Conservation (phyloP, 2,329 filamentous ascomycete genomes). For the Zopfia rhizophila region DNA sequence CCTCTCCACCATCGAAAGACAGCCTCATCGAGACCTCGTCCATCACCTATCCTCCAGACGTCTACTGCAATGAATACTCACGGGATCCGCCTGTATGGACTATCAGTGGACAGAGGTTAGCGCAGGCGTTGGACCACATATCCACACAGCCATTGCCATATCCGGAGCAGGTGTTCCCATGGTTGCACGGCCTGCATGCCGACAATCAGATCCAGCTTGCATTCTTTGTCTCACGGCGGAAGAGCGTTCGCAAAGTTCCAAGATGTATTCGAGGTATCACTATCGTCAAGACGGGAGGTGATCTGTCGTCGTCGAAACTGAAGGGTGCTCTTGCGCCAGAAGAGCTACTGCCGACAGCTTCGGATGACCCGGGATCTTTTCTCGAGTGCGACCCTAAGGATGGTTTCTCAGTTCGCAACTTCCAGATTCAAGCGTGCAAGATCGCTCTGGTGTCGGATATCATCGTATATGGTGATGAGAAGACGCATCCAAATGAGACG, state of each 20-base stretch:
- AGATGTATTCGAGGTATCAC: constrained; percentile 83
- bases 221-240: constrained; percentile 85
- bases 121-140: constrained; percentile 77
- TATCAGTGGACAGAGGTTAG: constrained; percentile 74
- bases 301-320: constrained; percentile 77
- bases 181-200: constrained; percentile 92
- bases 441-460: constrained; percentile 89
- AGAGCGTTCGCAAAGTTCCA: constrained; percentile 75
- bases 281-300: constrained; percentile 87
- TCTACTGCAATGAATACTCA: constrained; percentile 65
- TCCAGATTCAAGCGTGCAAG: constrained; percentile 95
- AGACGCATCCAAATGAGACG: constrained; percentile 70
- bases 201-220: constrained; percentile 88
- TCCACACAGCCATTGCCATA: constrained; percentile 85
- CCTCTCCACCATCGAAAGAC: constrained; percentile 70
- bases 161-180: constrained; percentile 89
- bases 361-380: constrained; percentile 69
- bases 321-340: constrained; percentile 87
- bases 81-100: constrained; percentile 73
- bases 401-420: constrained; percentile 95
- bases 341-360: constrained; percentile 72
- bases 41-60: constrained; percentile 77
- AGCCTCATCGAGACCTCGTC: constrained; percentile 70
- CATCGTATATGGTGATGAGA: constrained; percentile 85
- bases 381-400: constrained; percentile 85